Evolutionary conservation across 257 asterid genomes (phyloP).

Genomic region (Primulina tabacum): DNA sequence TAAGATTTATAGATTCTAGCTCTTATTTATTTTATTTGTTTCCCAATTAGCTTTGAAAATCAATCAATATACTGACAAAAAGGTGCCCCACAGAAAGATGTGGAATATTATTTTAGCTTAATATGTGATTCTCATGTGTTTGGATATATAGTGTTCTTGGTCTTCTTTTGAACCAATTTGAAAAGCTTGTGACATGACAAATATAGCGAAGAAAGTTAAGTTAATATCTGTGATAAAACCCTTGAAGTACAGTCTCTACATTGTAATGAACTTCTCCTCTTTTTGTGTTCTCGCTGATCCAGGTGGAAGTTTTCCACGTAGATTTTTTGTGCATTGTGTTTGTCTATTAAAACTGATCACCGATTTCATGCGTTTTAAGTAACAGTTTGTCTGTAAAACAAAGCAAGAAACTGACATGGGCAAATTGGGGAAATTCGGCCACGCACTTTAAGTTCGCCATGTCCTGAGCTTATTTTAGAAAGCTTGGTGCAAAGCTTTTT

Average conservation of each 20-base stretch:
- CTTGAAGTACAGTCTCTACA: background rate
- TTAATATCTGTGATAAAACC: background rate
- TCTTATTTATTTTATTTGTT: background rate
- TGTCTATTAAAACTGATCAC: no score
- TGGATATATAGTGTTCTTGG: background rate
- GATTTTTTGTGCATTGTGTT: background rate
- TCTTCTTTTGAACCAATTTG: background rate
- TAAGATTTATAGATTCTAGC: background rate
- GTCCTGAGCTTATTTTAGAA: constrained; percentile 13
- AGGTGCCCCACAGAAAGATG: background rate
- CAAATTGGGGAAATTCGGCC: background rate
- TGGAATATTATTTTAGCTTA: background rate
- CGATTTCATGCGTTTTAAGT: background rate
- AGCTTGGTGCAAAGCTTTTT: background rate
- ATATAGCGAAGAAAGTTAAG: background rate
- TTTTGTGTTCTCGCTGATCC: no score
- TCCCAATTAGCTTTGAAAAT: background rate
- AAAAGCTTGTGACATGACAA: background rate
- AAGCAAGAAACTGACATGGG: background rate
- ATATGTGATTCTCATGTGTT: background rate
- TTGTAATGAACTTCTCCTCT: background rate
- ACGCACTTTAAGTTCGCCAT: background rate
- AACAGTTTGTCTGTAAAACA: background rate
- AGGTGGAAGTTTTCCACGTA: background rate
- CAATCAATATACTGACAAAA: background rate